Base-by-base conservation (phyloP, 345 rosid species). In the Acer campestre region DNA sequence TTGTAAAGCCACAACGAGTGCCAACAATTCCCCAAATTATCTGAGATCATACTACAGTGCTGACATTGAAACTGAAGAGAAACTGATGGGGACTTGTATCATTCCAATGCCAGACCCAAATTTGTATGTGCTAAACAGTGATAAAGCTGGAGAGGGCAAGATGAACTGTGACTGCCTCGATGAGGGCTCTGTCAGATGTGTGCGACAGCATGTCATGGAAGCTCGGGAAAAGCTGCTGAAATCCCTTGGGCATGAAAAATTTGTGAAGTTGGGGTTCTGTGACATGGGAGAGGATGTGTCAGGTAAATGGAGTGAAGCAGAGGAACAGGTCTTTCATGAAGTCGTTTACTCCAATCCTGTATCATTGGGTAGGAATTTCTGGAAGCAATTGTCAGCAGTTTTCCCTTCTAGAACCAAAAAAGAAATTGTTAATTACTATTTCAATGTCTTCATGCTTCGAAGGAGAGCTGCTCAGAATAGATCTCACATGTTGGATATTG, bases 261-360 rank as follows among this genome's bases (percentile, higher is more conserved):
- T 91, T 67, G 80, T 70, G 64, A 84, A 83, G 63, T 76, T 90
- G 75, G 91, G 98, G 14, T 90, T 90, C 59, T 79, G 78, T 80
- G 91, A 91, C 18, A 91, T 93, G 93, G 98, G 98, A 66, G 96
- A 91, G 78, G 88, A 77, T 62, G 88, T 90, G 76, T 87, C 90
- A 35, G 73, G 53, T 48, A 81, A 78, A 58, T 93, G 94, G 96
- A 89, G 80, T 49, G 89, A 83, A 16, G 89, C 84, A 53, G 98
- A 90, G 78, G 90, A 89, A 71, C 80, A 85, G 35, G 40, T 82
- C 56, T 93, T 90, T 76, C 87, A 75, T 65, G 86, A 87, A 79
- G 81, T 87, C 59, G 86, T 91, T 66, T 81, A 88, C 79, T 88
- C 97, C 61, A 87, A 88, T 73, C 92, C 91, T 9, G 79, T 77